Base-by-base conservation (phyloP, 2,329 filamentous ascomycete species). In the Alternaria arborescens region DNA sequence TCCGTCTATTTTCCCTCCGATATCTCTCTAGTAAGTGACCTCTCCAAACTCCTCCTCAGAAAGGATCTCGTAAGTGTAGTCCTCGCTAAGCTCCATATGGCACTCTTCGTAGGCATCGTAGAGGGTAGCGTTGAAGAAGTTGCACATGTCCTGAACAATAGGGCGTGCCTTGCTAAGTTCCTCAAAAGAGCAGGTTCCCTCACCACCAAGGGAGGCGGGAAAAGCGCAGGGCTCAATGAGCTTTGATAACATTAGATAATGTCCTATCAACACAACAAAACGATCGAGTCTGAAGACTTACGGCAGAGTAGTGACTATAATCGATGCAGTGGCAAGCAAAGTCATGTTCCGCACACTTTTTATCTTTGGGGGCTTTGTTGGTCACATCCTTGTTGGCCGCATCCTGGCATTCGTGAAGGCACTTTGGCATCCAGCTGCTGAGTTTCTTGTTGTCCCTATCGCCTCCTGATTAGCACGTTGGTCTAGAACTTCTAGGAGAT, bases 111-210 rank as follows among this genome's bases (percentile, higher is more conserved):
- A 73, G 11, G 58, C 62, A 0, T 58, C 55, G 30, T 72, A 73
- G 26, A 70, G 30, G 24, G 71, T 72, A 1, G 68, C 70, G 22
- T 71, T 72, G 53, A 70, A 69, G 52, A 73, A 72, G 38, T 70
- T 73, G 38, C 65, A 70, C 64, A 70, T 60, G 47, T 72, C 66
- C 4, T 48, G 32, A 8, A 73, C 60, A n/a, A 72, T 51, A 22
- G 65, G 64, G 7, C 67, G 71, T 4, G 66, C 68, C 18, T 54
- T 42, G 10, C 26, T 34, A 5, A 71, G 55, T 16, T 69, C 65
- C 8, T 44, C 56, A 12, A 62, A 14, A 4, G 55, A 67, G 47
- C 55, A 72, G 18, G 57, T 64, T 11, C 66, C 65, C 26, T 51
- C 47, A 38, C 64, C 66, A 8, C 58, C 59, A 1, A 59, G 20